A percentile compares a stretch with the other conserved stretches of the same genome.
phyloP scores from a whole-genome alignment of 2,329 filamentous ascomycete genomes.

The Samsoniella hepiali region DNA sequence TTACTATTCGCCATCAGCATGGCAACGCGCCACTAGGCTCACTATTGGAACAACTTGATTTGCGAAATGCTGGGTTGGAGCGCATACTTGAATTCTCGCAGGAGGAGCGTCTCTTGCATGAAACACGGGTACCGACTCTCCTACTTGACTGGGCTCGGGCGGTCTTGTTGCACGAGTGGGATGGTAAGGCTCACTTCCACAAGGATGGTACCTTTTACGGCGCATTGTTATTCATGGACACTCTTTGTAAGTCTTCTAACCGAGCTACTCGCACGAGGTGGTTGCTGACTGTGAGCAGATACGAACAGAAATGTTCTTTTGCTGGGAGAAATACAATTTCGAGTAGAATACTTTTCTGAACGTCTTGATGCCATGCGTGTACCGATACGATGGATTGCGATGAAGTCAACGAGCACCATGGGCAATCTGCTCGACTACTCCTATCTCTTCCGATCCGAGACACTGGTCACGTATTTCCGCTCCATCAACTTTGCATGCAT shows the following conservation, averaged over 20 bases:
- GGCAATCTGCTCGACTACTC: slow-evolving; percentile 77
- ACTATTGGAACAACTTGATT: slow-evolving; percentile 52
- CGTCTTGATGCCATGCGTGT: slow-evolving; percentile 71
- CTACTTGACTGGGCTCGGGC: slow-evolving; percentile 70
- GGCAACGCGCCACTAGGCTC: slow-evolving; percentile 47
- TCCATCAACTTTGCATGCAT: slow-evolving; percentile 84
- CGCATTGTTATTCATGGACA: slow-evolving; percentile 68
- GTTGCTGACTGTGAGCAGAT: slow-evolving; percentile 42
- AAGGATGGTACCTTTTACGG: slow-evolving; percentile 71
- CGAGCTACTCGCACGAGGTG: neutral
- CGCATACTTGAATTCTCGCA: slow-evolving; percentile 48
- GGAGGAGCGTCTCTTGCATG: slow-evolving; percentile 52
- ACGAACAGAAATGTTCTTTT: slow-evolving; percentile 61
- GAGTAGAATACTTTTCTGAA: slow-evolving; percentile 72
- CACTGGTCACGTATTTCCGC: slow-evolving; percentile 79
- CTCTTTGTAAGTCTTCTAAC: slow-evolving; percentile 59
- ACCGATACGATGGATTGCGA: slow-evolving; percentile 68
- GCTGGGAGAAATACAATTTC: slow-evolving; percentile 66
- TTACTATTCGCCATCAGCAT: slow-evolving; percentile 51
- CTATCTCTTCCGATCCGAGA: slow-evolving; percentile 71
- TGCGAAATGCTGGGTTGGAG: slow-evolving; percentile 43
- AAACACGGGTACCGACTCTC: slow-evolving; percentile 54
- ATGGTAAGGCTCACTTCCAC: slow-evolving; percentile 67
- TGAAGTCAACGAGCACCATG: slow-evolving; percentile 57
- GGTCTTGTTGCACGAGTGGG: slow-evolving; percentile 76